Evolutionary conservation across 208 protist species (phyloP).

Genomic region (Trypanosoma rangeli): DNA sequence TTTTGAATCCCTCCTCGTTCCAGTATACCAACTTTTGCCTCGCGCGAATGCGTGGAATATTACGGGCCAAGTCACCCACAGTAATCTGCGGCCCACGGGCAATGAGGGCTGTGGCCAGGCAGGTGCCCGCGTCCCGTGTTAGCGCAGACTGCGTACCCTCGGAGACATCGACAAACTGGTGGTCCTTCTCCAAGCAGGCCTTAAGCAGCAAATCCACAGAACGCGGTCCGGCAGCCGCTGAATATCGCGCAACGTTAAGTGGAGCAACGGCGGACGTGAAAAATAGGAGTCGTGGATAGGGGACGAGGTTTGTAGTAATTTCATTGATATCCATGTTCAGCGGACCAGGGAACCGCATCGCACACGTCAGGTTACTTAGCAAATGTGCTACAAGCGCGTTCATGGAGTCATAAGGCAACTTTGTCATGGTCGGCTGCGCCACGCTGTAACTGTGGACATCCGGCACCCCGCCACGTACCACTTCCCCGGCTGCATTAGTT

Average conservation of each 20-base stretch:
- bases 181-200: constrained; percentile 80
- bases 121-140: constrained; percentile 44
- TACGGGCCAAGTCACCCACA: constrained; percentile 92
- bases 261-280: constrained; percentile 91
- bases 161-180: constrained; percentile 84
- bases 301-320: constrained; percentile 97
- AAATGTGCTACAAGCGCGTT: constrained; percentile 95
- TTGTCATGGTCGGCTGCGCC: constrained; percentile 71
- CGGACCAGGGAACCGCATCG: constrained; percentile 93
- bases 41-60: constrained; percentile 79
- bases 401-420: constrained; percentile 94
- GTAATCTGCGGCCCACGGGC: constrained; percentile 91
- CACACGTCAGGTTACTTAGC: constrained; percentile 94
- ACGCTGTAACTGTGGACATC: constrained; percentile 52
- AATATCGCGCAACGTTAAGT: constrained; percentile 67
- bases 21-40: constrained; percentile 90
- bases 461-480: constrained; percentile 33
- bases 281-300: constrained; percentile 93
- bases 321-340: constrained; percentile 98
- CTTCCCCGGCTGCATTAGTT: constrained; percentile 12
- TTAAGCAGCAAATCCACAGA: constrained; percentile 88
- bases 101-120: constrained; percentile 88
- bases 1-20: constrained; percentile 98
- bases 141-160: constrained; percentile 18
- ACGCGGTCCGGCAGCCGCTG: constrained; percentile 45